A percentile compares a stretch with the other conserved stretches of the same genome.
These are phyloP conservation scores for Gremmenia infestans DNA, from an alignment of 2,329 filamentous ascomycete genomes.

Conservation along the genomic window DNA sequence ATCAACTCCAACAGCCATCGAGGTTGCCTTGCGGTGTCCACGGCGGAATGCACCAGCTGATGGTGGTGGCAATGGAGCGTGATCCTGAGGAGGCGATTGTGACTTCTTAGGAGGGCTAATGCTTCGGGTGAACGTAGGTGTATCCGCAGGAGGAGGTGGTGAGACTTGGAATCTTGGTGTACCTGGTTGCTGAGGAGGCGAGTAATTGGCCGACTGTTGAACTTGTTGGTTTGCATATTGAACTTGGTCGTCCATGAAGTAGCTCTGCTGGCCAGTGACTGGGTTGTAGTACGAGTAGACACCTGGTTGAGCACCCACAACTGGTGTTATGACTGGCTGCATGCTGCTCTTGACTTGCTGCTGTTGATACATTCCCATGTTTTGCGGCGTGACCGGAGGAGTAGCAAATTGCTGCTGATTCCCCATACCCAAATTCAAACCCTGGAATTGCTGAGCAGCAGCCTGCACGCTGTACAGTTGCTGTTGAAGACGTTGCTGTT, in stretches of 20 bases:
- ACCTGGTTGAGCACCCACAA: slow-evolving; percentile 63
- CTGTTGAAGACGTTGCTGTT: slow-evolving; percentile 92
- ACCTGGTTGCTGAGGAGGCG: slow-evolving; percentile 47
- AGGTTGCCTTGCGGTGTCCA: slow-evolving; percentile 85
- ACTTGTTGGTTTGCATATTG: slow-evolving; percentile 37
- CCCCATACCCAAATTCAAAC: slow-evolving; percentile 59
- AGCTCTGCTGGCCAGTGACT: slow-evolving; percentile 76
- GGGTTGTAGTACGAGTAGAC: slow-evolving; percentile 82
- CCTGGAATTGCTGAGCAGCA: slow-evolving; percentile 77
- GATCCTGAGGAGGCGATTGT: slow-evolving; percentile 64
- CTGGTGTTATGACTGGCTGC: slow-evolving; percentile 42
- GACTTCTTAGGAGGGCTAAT: slow-evolving; percentile 61
- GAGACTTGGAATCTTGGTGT: slow-evolving; percentile 77
- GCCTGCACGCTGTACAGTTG: slow-evolving; percentile 81
- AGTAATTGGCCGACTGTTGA: slow-evolving; percentile 36
- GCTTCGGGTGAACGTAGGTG: slow-evolving; percentile 52
- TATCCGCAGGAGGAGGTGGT: slow-evolving; percentile 61
- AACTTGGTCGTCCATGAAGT: slow-evolving; percentile 51
- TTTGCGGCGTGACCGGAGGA: slow-evolving; percentile 46
- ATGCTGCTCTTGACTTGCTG: slow-evolving; percentile 32
- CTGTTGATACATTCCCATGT: slow-evolving; percentile 48
- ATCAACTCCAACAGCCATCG: slow-evolving; percentile 42
- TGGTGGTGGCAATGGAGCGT: slow-evolving; percentile 74
- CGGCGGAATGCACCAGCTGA: slow-evolving; percentile 90
- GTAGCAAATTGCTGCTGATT: slow-evolving; percentile 43